Percentiles rank a stretch among this genome's conserved stretches.
Conservation (phyloP, 164 flowering plant genomes). For the grape (Vitis vinifera) region DNA sequence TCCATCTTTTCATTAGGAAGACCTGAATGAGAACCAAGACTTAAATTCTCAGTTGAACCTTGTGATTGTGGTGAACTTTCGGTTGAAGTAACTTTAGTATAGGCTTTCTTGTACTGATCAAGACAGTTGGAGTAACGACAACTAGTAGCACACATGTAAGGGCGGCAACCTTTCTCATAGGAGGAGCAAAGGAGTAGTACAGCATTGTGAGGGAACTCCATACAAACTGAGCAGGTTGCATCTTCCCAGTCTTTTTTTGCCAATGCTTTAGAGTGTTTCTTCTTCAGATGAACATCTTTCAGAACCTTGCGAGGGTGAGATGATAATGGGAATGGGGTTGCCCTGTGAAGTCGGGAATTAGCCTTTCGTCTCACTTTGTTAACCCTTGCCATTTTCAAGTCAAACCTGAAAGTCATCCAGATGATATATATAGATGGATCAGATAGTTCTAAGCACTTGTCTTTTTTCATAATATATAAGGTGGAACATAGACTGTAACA, state of each 20-base stretch:
- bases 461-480: not conserved
- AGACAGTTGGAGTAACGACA: constrained; percentile 60
- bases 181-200: constrained; percentile 68
- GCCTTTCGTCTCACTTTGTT: constrained; percentile 20
- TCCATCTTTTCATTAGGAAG: constrained; percentile 25
- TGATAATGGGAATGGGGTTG: constrained; percentile 8
- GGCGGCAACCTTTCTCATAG: constrained; percentile 61
- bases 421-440: not conserved
- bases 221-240: constrained; percentile 58
- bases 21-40: constrained; percentile 8
- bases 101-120: constrained; percentile 61
- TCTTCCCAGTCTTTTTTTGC: constrained; percentile 56
- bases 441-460: not conserved
- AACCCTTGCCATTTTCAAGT: constrained; percentile 28
- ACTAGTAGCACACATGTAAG: constrained; percentile 68
- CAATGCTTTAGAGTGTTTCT: constrained; percentile 8
- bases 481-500: not conserved
- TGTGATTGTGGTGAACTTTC: constrained; percentile 12
- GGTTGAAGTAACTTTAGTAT: constrained; percentile 33
- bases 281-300: constrained; percentile 9
- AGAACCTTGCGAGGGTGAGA: constrained; percentile 13
- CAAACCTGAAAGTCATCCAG: constrained; percentile 14
- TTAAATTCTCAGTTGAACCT: constrained; percentile 14
- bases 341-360: constrained; percentile 12
- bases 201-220: constrained; percentile 69